Evolutionary conservation across 208 protist species (phyloP), one percentile per base, ranked within the genome.

Genomic region (Leishmania braziliensis): DNA sequence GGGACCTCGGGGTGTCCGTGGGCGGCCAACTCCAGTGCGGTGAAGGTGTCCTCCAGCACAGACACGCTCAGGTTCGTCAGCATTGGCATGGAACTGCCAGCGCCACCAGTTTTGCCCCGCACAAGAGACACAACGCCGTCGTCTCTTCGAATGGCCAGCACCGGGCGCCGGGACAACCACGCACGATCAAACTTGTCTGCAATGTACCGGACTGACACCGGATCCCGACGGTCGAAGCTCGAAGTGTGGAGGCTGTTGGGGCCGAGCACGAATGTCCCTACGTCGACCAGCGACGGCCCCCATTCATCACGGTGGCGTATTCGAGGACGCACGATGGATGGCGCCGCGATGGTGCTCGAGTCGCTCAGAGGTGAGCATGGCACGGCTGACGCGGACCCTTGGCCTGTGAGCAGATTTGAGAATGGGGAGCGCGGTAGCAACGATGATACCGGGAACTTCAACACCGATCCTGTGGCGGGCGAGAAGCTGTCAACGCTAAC

Each of bases 11-110:
- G 84, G 68, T 88, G 85, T 53, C 54, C 3, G 71, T 92, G 84
- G 8, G 88, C 83, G 0, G 82, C 82, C 43, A 92, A 54, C 81
- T 96, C 93, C 53, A 96, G 84, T 3, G 87, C 88, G 0, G 93
- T 95, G 66, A 96, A 89, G 29, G 92, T 84, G 48, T 90, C 81
- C 73, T 96, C 93, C 5, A 96, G 84, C 4, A 90, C 70, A 36
- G 79, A 84, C 56, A 26, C 73, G 72, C 62, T 83, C 33, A 83
- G 65, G 20, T 80, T 62, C 16, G 75, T 78, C 53, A 60, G 46
- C 10, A 77, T 53, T 20, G 74, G 76, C 43, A 80, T 43, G 63
- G 77, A 43, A 2, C 77, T 77, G 18, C 84, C 84, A 70, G 87
- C 82, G 14, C 69, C 74, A 29, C 90, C 90, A 2, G 84, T 90